These are phyloP conservation scores for Aspergillus ostianus DNA, from an alignment of 495 filamentous ascomycete genomes.

Conservation along the genomic window DNA sequence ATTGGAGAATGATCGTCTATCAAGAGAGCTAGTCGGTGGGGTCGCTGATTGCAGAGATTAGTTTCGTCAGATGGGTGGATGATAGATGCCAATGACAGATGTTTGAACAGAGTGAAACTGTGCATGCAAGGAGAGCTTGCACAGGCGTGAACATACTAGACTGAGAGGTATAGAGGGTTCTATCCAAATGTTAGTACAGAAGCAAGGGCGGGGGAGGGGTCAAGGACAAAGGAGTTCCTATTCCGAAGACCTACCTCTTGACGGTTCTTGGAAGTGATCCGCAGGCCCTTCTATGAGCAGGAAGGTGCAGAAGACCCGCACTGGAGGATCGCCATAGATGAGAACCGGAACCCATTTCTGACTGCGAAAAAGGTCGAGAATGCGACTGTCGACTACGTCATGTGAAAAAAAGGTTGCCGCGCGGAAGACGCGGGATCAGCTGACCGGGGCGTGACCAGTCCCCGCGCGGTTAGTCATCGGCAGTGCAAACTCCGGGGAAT, in stretches of 20 bases:
- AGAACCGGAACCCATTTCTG: constrained; percentile 3
- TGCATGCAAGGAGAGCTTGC: background rate
- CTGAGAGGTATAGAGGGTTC: constrained; percentile 7
- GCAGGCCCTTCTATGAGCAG: background rate
- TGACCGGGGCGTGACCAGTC: constrained; percentile 8
- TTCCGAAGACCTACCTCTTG: constrained; percentile 15
- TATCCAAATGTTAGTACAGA: constrained; percentile 2
- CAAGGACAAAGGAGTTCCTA: background rate
- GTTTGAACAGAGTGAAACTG: background rate
- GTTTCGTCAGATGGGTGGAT: too few relatives aligned
- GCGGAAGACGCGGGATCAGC: constrained; percentile 14
- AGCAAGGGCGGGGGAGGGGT: background rate
- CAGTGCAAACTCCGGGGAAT: background rate
- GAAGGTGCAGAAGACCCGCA: background rate
- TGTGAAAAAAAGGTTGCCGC: constrained; percentile 5
- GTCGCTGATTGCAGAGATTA: background rate
- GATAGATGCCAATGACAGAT: background rate
- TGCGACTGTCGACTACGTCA: constrained; percentile 16
- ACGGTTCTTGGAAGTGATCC: constrained; percentile 1
- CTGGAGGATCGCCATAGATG: constrained; percentile 1
- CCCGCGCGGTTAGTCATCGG: constrained; percentile 1
- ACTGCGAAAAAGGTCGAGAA: background rate
- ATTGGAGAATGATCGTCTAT: background rate
- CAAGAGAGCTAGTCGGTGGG: background rate
- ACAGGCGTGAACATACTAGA: constrained; percentile 1